These are phyloP conservation scores for Brassica rapa DNA, from an alignment of 345 rosid species.

Conservation along the genomic window DNA sequence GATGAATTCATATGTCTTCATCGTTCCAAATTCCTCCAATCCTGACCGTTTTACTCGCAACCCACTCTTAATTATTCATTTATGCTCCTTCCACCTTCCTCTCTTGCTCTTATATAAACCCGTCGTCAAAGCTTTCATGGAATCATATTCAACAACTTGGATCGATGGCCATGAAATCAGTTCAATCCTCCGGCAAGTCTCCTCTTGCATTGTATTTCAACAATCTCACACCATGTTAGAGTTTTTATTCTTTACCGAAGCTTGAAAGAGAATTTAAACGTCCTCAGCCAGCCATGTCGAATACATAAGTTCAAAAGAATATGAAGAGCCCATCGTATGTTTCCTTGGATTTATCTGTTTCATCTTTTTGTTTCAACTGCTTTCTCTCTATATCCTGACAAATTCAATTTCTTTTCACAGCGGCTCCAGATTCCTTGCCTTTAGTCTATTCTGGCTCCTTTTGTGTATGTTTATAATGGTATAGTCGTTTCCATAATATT, in stretches of 20 bases:
- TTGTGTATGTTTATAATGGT: neutral
- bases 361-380: neutral
- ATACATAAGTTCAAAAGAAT: neutral
- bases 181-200: neutral
- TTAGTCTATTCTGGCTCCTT: neutral
- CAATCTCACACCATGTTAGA: neutral
- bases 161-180: neutral
- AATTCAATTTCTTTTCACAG: too few relatives aligned
- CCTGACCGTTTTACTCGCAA: neutral
- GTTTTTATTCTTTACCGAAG: neutral
- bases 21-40: neutral
- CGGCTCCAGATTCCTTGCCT: neutral
- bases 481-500: neutral
- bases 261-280: neutral
- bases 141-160: neutral
- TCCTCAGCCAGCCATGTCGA: neutral
- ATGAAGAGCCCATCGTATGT: neutral
- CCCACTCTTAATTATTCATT: neutral
- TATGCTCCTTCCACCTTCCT: neutral
- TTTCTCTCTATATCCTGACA: too few relatives aligned
- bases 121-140: neutral
- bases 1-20: too few relatives aligned
- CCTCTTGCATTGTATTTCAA: neutral
- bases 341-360: neutral
- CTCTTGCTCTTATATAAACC: neutral